Evolutionary conservation across 2,329 filamentous ascomycete genomes (phyloP), one percentile per base, ranked within the genome.

Genomic region (Penicillium aurantiogriseum): DNA sequence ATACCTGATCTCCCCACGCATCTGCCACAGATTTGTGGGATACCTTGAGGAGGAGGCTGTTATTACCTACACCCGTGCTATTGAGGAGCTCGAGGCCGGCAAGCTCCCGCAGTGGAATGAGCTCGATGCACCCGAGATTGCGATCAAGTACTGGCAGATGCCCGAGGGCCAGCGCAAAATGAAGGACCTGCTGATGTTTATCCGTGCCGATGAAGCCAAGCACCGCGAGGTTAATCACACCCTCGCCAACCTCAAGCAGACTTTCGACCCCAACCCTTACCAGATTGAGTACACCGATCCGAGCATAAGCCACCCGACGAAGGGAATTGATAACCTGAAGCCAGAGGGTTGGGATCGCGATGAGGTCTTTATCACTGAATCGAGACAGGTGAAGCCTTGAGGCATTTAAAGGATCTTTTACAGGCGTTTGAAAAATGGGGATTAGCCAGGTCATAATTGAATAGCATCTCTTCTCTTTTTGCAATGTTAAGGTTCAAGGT

Each of bases 11-110:
- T 91, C 88, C 1, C 93, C 94, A 7, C 86, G 88, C 60, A 93
- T 91, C 62, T 93, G 90, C 69, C 94, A 99, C 75, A 88, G 94
- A 44, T 97, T 99, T 74, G 92, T 97, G 52, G 94, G 92, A 2
- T 97, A 97, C 68, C 85, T 99, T 13, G 94, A 99, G 76, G 94
- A 99, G 74, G 94, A 99, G 76, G 94, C 94, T 9, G 93, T 97
- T 1, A 84, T 96, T 70, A 99, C 94, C 0, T 99, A 99, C 79
- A 94, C 91, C 0, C 87, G 92, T 49, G 90, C 91, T 59, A 89
- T 97, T 67, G 81, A 86, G 64, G 94, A 97, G 70, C 84, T 99
- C 25, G 92, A 97, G 57, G 82, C 83, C 3, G 93, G 93, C n/a
- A 84, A 85, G 57, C 79, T 97, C 15, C 92, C 92, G 0, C 86